Conservation (phyloP, 2,329 filamentous ascomycete species). For the Ophiostoma himal-ulmi region DNA sequence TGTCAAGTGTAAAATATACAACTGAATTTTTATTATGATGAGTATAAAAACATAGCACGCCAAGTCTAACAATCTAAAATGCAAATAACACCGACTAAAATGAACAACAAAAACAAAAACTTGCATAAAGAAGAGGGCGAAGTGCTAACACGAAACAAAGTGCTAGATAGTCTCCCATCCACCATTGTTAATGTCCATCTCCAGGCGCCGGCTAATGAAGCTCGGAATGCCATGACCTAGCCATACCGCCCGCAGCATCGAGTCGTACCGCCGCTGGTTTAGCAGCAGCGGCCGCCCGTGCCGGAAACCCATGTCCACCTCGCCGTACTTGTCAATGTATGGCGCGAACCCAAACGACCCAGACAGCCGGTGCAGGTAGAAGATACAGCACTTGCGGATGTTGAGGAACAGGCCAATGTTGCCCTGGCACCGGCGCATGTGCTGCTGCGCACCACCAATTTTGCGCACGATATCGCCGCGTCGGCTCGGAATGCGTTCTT, state of each 20-base stretch:
- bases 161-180: slow-evolving; percentile 80
- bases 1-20: not conserved
- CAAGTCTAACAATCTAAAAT: slow-evolving; percentile 1
- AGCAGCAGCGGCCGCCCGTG: slow-evolving; percentile 85
- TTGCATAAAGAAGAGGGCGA: not conserved
- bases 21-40: not conserved
- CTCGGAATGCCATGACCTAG: slow-evolving; percentile 81
- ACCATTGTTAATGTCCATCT: slow-evolving; percentile 93
- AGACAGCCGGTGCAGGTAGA: slow-evolving; percentile 75
- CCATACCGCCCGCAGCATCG: slow-evolving; percentile 78
- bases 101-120: not conserved
- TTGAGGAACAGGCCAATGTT: slow-evolving; percentile 94
- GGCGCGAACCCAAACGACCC: slow-evolving; percentile 84
- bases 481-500: slow-evolving; percentile 43
- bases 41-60: not conserved
- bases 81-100: not conserved
- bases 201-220: slow-evolving; percentile 80
- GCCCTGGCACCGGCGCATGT: slow-evolving; percentile 72
- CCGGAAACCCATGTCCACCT: slow-evolving; percentile 84
- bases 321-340: slow-evolving; percentile 92
- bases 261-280: slow-evolving; percentile 90
- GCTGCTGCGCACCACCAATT: slow-evolving; percentile 83
- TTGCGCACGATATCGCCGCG: slow-evolving; percentile 29
- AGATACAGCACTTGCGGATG: slow-evolving; percentile 88
- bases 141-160: not conserved